Percentiles rank a stretch among this genome's conserved stretches.
phyloP scores from a whole-genome alignment of 2,329 filamentous ascomycete species.

The Cercospora zeae-maydis region DNA sequence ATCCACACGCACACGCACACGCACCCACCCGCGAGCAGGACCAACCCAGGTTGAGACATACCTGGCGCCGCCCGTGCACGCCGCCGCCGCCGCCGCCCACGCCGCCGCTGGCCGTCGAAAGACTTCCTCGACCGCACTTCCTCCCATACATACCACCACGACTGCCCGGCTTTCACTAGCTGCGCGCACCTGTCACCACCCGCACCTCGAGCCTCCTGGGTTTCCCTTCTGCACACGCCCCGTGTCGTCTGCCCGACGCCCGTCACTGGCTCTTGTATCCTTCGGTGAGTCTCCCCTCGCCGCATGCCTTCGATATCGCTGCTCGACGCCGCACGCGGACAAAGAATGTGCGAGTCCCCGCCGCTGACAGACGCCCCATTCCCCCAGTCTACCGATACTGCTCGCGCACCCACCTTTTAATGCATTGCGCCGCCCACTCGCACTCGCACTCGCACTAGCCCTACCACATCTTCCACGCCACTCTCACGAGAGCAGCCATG shows the following conservation, averaged over 20 bases:
- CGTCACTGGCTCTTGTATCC: slow-evolving; percentile 28
- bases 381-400: slow-evolving; percentile 15
- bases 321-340: not conserved
- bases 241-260: slow-evolving; percentile 18
- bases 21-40: not conserved
- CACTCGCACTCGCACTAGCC: slow-evolving; percentile 25
- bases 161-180: slow-evolving; percentile 38
- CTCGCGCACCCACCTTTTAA: slow-evolving; percentile 38
- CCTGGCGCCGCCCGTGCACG: not conserved
- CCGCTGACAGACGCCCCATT: slow-evolving; percentile 11
- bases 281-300: slow-evolving; percentile 30
- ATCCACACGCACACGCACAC: not conserved
- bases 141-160: not conserved
- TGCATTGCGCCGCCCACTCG: slow-evolving; percentile 39
- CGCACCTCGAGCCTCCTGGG: slow-evolving; percentile 19
- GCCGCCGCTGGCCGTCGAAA: slow-evolving; percentile 1
- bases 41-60: slow-evolving; percentile 7
- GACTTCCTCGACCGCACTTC: slow-evolving; percentile 11
- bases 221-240: slow-evolving; percentile 8
- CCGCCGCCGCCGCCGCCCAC: not conserved
- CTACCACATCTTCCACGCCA: slow-evolving; percentile 28
- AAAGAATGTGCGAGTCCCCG: slow-evolving; percentile 1
- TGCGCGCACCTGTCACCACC: slow-evolving; percentile 31
- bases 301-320: not conserved
- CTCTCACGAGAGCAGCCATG: slow-evolving; percentile 51